Evolutionary conservation across 495 filamentous ascomycete genomes (phyloP).

Genomic region (Penicillium longicatenatum): DNA sequence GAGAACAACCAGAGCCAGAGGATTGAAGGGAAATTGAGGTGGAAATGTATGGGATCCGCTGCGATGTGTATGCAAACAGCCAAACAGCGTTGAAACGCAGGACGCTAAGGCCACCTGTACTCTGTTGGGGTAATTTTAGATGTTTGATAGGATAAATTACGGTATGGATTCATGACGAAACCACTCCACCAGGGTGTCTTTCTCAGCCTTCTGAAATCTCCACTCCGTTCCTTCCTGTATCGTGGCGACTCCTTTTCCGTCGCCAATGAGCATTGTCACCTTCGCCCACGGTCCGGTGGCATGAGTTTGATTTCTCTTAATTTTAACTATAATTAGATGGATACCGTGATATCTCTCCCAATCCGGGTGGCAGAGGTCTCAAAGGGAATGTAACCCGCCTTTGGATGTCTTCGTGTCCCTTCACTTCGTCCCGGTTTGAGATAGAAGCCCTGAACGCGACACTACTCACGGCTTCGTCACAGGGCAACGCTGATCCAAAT

Average conservation of each 20-base stretch:
- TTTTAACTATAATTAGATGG: conserved; percentile 5
- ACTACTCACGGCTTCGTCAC: conserved; percentile 8
- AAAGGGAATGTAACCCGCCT: conserved; percentile 17
- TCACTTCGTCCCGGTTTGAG: conserved; percentile 21
- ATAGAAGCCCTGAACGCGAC: conserved; percentile 16
- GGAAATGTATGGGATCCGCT: conserved; percentile 4
- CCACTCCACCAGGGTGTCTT: not conserved
- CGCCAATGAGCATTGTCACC: conserved; percentile 4
- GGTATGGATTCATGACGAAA: not conserved
- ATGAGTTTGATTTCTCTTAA: not conserved
- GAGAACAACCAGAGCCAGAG: not conserved
- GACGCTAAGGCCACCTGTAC: conserved; percentile 27
- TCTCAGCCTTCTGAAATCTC: conserved; percentile 1
- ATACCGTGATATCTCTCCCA: not conserved
- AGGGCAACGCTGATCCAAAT: conserved; percentile 41
- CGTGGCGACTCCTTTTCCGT: conserved; percentile 23
- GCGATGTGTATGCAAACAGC: not conserved
- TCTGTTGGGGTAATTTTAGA: not conserved
- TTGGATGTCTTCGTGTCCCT: not conserved
- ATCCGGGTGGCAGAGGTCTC: not conserved
- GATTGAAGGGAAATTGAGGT: not conserved
- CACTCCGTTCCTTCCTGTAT: conserved; percentile 1
- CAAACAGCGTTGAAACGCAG: conserved; percentile 18
- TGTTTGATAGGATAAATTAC: not conserved
- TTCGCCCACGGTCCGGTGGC: not conserved